Base-by-base conservation (phyloP, 805 yeast species). In the Priceomyces castillae region DNA sequence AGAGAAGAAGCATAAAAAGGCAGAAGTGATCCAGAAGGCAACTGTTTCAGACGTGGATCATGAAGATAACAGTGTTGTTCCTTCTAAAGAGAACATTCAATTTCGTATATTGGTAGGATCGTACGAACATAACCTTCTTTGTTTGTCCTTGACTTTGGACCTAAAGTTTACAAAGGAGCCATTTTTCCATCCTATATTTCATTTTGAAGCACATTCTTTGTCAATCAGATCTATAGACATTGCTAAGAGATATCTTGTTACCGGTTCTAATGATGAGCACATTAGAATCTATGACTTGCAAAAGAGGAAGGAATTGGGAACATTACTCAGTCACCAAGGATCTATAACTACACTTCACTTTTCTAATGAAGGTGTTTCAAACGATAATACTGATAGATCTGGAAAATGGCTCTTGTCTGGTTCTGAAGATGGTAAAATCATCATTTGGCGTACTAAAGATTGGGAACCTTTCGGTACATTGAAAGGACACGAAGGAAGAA, bases 211-310 rank as follows among this genome's bases (percentile, higher is more conserved):
- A 1, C 99, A 94, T 65, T 73, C 96, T 0, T 74, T 89, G 40
- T 86, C 97, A 28, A 88, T 94, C 43, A 84, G 90, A 62, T 76
- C 94, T 38, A 73, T 94, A 51, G 97, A 92, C 49, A 71, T 82
- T 16, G 87, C 94, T 22, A 84, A 80, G 54, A 73, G 97, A 57
- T 90, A 89, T 59, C 69, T 94, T 34, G 97, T 90, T 2, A 86
- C 96, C 2, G 99, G 98, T 3, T 83, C 95, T 3, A 92, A 92
- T 60, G 99, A 94, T 61, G 98, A 94, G 62, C 96, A 88, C 60
- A 90, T 94, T 46, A 81, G 95, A 54, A 86, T 94, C 14, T 94
- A 94, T 61, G 99, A 94, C 67, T 71, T 94, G 48, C 97, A 90
- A 57, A 89, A 87, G 59, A 79, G 99, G 58, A 89, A 89, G 56